phyloP scores from a whole-genome alignment of 768 basidiomycete genomes.

The Macrolepiota albuminosa region DNA sequence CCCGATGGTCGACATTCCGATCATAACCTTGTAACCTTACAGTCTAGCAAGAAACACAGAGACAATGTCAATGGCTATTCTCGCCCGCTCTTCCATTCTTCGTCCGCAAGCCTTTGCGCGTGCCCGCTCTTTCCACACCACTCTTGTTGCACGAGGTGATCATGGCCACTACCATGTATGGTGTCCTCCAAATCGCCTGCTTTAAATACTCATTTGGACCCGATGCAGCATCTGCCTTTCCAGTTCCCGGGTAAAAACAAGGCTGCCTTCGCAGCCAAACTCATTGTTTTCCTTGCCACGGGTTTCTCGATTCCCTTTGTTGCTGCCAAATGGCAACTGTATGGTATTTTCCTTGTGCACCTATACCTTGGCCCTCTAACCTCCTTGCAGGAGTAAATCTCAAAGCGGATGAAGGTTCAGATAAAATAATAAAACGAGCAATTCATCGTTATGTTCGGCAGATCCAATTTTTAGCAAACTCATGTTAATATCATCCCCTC shows the following conservation, averaged over 20 bases:
- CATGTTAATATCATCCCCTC: constrained; percentile 16
- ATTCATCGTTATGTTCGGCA: not conserved
- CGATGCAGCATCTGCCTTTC: constrained; percentile 52
- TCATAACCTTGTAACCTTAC: not conserved
- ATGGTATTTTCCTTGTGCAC: constrained; percentile 23
- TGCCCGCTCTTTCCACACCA: constrained; percentile 34
- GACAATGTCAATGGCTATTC: constrained; percentile 36
- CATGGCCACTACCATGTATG: constrained; percentile 58
- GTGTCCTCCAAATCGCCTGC: constrained; percentile 7
- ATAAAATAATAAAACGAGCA: not conserved
- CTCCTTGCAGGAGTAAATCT: constrained; percentile 37
- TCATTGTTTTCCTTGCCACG: constrained; percentile 38
- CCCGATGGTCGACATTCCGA: constrained; percentile 2
- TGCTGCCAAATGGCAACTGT: constrained; percentile 64
- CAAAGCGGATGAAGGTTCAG: constrained; percentile 17
- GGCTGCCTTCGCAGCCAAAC: constrained; percentile 43
- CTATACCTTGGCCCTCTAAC: not conserved
- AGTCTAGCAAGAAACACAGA: no score
- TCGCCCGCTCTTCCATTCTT: constrained; percentile 34
- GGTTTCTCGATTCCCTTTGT: constrained; percentile 69
- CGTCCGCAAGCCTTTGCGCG: constrained; percentile 34
- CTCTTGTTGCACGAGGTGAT: constrained; percentile 37
- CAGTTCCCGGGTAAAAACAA: constrained; percentile 48
- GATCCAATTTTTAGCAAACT: not conserved
- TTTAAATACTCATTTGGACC: constrained; percentile 3